Base-by-base conservation (phyloP, 805 yeast species). In the Ogataea angusta region DNA sequence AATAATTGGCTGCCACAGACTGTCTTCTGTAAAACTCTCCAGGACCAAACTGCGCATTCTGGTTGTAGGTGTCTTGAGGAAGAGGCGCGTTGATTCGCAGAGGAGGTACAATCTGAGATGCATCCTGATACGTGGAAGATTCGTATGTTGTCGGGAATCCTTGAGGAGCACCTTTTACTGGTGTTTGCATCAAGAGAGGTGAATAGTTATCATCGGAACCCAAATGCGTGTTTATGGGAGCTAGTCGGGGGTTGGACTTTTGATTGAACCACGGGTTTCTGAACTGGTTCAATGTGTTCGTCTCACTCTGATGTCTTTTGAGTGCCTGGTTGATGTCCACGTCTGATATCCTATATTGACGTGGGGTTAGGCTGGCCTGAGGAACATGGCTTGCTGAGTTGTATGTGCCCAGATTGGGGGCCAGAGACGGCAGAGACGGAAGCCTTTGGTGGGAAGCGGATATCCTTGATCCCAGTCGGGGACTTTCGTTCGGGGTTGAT, bases 21-120 rank as follows among this genome's bases (percentile, higher is more conserved):
- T 59, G 63, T 38, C 65, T 47, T 49, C 65, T 49, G 24, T 46
- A 51, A 3, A 42, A 15, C 18, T 52, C 56, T 15, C 33, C 40
- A 3, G 42, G 40, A 16, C 48, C 39, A 12, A 42, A 44, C 4
- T 43, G 48, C 13, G 49, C 17, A 21, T 46, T 42, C 5, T 42
- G 30, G 9, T 46, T 50, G 12, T 41, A 33, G 16, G 30, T 38
- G 4, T 43, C 36, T 16, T 47, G 43, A 6, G 60, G 60, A 8
- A 52, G 53, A 1, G 65, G 65, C 4, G 56, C 63, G 30, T 56
- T 57, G 10, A 55, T 56, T 47, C 67, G 48, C 23, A 55, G 46
- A 2, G 67, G 68, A n/a, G 66, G 66, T 5, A 59, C 41, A 17
- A 59, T 53, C n/a, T 43, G 53, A 16, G 48, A 52, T 21, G 40